Percentiles rank a stretch among this genome's conserved stretches.
Evolutionary conservation across 257 asterid species (phyloP).

Genomic region (Solanum etuberosum): DNA sequence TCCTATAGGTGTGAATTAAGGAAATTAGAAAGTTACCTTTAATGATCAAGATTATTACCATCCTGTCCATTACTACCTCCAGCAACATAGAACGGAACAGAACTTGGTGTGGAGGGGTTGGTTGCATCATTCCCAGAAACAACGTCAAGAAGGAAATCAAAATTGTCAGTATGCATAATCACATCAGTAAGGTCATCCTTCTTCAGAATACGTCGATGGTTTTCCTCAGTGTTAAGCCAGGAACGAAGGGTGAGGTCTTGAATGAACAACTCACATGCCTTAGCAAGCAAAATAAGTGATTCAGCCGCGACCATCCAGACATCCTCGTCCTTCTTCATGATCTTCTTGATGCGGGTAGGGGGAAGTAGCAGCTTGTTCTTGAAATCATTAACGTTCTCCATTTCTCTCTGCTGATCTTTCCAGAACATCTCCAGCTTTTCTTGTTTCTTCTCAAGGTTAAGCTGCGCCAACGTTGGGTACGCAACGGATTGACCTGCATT

Average conservation of each 20-base stretch:
- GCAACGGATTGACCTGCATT: not conserved
- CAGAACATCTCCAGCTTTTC: conserved; percentile 57
- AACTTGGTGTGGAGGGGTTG: too few relatives aligned
- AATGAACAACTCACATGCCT: conserved; percentile 88
- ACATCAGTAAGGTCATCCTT: too few relatives aligned
- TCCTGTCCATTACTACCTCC: too few relatives aligned
- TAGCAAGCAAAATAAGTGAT: conserved; percentile 69
- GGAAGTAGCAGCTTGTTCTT: conserved; percentile 70
- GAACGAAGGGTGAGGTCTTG: conserved; percentile 78
- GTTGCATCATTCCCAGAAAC: too few relatives aligned
- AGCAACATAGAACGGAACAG: too few relatives aligned
- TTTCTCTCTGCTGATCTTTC: not conserved
- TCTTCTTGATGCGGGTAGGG: conserved; percentile 76
- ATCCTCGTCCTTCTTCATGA: conserved; percentile 87
- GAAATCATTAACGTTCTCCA: conserved; percentile 34
- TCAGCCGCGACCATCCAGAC: conserved; percentile 89
- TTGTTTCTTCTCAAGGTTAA: too few relatives aligned
- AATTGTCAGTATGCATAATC: too few relatives aligned
- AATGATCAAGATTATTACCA: too few relatives aligned
- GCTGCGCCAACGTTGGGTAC: too few relatives aligned
- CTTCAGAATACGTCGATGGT: not conserved
- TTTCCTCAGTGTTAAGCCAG: conserved; percentile 92
- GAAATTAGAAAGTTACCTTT: too few relatives aligned
- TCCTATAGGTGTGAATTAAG: too few relatives aligned
- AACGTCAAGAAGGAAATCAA: too few relatives aligned